Conservation (phyloP, 768 basidiomycete genomes). For the Mycena rosella region DNA sequence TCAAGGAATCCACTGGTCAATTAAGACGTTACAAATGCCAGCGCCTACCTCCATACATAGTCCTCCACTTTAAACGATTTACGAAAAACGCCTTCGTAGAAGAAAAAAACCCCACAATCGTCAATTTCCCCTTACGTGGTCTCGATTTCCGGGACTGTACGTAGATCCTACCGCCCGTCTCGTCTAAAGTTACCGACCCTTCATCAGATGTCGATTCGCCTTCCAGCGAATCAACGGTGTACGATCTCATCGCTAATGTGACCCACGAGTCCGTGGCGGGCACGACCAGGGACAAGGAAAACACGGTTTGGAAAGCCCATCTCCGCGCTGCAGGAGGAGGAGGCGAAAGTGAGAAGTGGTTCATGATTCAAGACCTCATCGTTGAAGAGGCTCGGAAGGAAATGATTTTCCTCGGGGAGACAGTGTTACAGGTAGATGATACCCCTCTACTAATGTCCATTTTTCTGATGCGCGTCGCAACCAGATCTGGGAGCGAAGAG, state of each 20-base stretch:
- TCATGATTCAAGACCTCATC: slow-evolving; percentile 95
- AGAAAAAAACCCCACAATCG: slow-evolving; percentile 98
- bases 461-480: slow-evolving; percentile 16
- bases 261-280: slow-evolving; percentile 96
- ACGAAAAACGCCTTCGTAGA: slow-evolving; percentile 97
- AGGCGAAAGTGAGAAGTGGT: slow-evolving; percentile 93
- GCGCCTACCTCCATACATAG: slow-evolving; percentile 90
- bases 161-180: slow-evolving; percentile 51
- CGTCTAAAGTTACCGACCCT: slow-evolving; percentile 38
- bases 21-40: slow-evolving; percentile 93
- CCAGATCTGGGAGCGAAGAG: slow-evolving; percentile 77
- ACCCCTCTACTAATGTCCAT: slow-evolving; percentile 24
- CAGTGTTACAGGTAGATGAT: slow-evolving; percentile 87
- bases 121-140: slow-evolving; percentile 95
- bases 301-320: slow-evolving; percentile 94
- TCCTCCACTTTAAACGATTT: slow-evolving; percentile 96
- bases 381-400: slow-evolving; percentile 97
- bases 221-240: slow-evolving; percentile 73
- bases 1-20: slow-evolving; percentile 86
- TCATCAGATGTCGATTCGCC: slow-evolving; percentile 82
- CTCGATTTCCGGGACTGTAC: slow-evolving; percentile 93
- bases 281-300: slow-evolving; percentile 93
- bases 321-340: slow-evolving; percentile 81
- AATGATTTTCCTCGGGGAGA: slow-evolving; percentile 98
- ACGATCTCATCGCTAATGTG: slow-evolving; percentile 96